Conservation (phyloP, 805 yeast genomes). For the Ogataea paradorogensis region DNA sequence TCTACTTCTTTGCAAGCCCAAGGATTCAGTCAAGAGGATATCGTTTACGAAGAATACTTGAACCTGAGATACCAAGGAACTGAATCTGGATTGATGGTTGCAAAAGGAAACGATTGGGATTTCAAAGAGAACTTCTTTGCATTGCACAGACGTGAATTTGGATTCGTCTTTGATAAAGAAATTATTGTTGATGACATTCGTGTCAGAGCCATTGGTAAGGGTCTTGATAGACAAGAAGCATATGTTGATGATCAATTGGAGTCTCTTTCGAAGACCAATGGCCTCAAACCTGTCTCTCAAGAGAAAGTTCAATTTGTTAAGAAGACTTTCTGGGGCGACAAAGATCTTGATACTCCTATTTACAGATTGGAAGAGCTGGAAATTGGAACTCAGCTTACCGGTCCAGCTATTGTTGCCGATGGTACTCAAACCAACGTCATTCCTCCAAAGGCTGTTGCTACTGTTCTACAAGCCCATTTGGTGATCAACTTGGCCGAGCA, state of each 20-base stretch:
- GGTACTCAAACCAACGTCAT: conserved; percentile 77
- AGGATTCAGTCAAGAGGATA: conserved; percentile 46
- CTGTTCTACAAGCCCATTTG: conserved; percentile 60
- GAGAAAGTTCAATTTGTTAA: conserved; percentile 37
- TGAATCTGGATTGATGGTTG: conserved; percentile 82
- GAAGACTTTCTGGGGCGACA: conserved; percentile 56
- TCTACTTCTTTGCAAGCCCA: conserved; percentile 43
- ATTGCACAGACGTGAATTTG: conserved; percentile 68
- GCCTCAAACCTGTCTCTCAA: conserved; percentile 23
- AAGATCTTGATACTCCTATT: conserved; percentile 49
- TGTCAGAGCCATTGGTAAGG: conserved; percentile 70
- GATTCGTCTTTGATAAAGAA: conserved; percentile 58
- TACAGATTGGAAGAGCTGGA: conserved; percentile 52
- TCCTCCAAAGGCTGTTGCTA: conserved; percentile 58
- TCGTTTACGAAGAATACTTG: conserved; percentile 60
- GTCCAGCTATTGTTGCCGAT: conserved; percentile 79
- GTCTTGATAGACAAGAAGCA: conserved; percentile 39
- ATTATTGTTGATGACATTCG: conserved; percentile 71
- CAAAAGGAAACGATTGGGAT: conserved; percentile 27
- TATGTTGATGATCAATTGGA: conserved; percentile 51
- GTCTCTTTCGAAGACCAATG: conserved; percentile 27
- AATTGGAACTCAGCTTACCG: conserved; percentile 52
- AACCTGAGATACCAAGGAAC: conserved; percentile 85
- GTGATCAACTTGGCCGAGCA: conserved; percentile 35
- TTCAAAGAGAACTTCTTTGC: conserved; percentile 47